Base-by-base conservation (phyloP, 352 stramenopile genomes). In the Phytophthora citrophthora region DNA sequence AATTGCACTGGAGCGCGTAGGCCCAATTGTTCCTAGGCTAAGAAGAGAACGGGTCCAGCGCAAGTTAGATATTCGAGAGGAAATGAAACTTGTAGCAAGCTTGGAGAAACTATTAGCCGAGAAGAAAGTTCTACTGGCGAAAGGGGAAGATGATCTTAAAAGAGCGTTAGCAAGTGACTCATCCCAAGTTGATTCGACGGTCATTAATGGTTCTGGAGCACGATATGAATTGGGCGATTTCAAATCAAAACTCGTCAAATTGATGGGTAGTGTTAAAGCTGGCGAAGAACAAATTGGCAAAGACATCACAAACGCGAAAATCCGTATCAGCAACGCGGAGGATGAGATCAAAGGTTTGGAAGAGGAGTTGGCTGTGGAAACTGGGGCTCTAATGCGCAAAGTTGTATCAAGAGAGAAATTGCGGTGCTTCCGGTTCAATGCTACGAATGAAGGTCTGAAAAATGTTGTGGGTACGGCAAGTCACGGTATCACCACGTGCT, bases 181-280 rank as follows among this genome's bases (percentile, higher is more conserved):
- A 1, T 50, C 68, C 3, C 78, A 88, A 49, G 82, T 93, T 4
- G 86, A 94, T 41, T 93, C 86, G 15, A 63, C 43, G 2, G 77
- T 93, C 40, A 78, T 94, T 32, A 89, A 52, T 9, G 82, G 82
- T 4, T 72, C 74, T 1, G 70, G 61, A 16, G 83, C 75, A 5
- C 82, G 83, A 3, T 94, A 90, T 48, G 84, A 92, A 24, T 73
- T 91, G 13, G 82, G 89, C 3, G 75, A 89, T 41, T 94, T 93
- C 69, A 91, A 89, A 54, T 71, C 77, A n/a, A 92, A 91, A 46
- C 71, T 93, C 1, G 77, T 69, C 0, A 88, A 90, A 50, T 58
- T 93, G 2, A 87, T 93, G 77, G 81, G 81, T 5, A 72, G 67
- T 7, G 66, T 94, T 12, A 86, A 81, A 34, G 77, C 62, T 16